These are phyloP conservation scores for Tylopilus felleus DNA, from an alignment of 768 basidiomycete genomes.

Conservation along the genomic window DNA sequence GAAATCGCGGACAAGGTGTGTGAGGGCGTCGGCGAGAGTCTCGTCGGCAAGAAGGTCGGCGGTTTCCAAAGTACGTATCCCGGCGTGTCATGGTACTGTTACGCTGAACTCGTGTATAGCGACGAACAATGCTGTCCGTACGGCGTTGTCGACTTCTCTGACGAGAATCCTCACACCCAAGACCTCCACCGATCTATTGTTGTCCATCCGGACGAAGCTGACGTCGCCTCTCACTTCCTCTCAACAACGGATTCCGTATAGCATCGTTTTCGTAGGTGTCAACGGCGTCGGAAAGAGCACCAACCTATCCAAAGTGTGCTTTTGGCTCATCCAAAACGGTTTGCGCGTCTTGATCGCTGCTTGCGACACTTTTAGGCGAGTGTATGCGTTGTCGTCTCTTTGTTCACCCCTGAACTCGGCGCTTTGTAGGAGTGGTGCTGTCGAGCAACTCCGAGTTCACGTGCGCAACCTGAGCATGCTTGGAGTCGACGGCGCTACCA, in stretches of 20 bases:
- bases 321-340: conserved; percentile 97
- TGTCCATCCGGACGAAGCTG: conserved; percentile 89
- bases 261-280: conserved; percentile 95
- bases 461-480: conserved; percentile 92
- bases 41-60: conserved; percentile 89
- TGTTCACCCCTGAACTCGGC: neutral
- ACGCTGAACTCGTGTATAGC: conserved; percentile 43
- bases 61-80: conserved; percentile 75
- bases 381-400: conserved; percentile 2
- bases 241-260: conserved; percentile 82
- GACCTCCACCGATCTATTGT: conserved; percentile 92
- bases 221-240: conserved; percentile 69
- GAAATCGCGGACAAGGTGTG: conserved; percentile 95
- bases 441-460: conserved; percentile 96
- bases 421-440: conserved; percentile 77
- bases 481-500: conserved; percentile 60
- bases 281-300: conserved; percentile 99
- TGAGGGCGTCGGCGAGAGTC: conserved; percentile 85
- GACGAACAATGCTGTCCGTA: conserved; percentile 78
- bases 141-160: conserved; percentile 79
- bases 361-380: conserved; percentile 92
- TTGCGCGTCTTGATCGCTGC: conserved; percentile 93
- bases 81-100: neutral
- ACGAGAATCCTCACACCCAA: conserved; percentile 95
- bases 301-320: conserved; percentile 96